Evolutionary conservation across 805 yeast genomes (phyloP).

Genomic region (Kazachstania taianensis): DNA sequence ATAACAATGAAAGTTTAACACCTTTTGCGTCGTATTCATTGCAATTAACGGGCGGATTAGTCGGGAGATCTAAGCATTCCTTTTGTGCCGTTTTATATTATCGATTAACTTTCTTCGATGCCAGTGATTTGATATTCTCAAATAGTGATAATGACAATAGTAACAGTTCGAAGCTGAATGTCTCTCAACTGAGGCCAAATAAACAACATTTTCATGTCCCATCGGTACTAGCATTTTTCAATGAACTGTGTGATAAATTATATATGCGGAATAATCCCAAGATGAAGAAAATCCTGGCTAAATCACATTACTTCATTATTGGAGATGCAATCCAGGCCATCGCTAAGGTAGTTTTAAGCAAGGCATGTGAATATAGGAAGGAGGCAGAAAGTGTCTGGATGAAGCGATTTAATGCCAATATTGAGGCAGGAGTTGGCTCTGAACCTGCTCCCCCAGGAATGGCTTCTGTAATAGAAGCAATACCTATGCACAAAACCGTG

Average conservation of each 20-base stretch:
- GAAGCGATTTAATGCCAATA: slow-evolving; percentile 1
- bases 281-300: slow-evolving; percentile 3
- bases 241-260: slow-evolving; percentile 6
- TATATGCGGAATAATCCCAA: slow-evolving; percentile 5
- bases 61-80: slow-evolving; percentile 6
- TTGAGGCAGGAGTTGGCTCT: not conserved
- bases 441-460: not conserved
- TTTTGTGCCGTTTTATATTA: slow-evolving; percentile 4
- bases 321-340: slow-evolving; percentile 8
- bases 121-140: slow-evolving; percentile 2
- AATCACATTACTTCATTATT: slow-evolving; percentile 6
- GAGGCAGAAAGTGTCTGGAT: slow-evolving; percentile 12
- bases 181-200: slow-evolving; percentile 4
- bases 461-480: too few species aligned
- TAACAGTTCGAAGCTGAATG: slow-evolving; percentile 5
- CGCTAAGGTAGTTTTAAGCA: slow-evolving; percentile 9
- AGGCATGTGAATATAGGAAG: slow-evolving; percentile 12
- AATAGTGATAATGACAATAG: not conserved
- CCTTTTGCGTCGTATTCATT: slow-evolving; percentile 11
- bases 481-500: too few species aligned
- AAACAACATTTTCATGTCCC: slow-evolving; percentile 2
- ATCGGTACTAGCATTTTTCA: slow-evolving; percentile 2
- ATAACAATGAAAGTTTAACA: slow-evolving; percentile 6
- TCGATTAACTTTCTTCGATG: slow-evolving; percentile 4
- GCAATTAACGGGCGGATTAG: slow-evolving; percentile 2